These are phyloP conservation scores for Mollisiaceae sp. DNA, from an alignment of 2,329 filamentous ascomycete genomes.

Conservation along the genomic window DNA sequence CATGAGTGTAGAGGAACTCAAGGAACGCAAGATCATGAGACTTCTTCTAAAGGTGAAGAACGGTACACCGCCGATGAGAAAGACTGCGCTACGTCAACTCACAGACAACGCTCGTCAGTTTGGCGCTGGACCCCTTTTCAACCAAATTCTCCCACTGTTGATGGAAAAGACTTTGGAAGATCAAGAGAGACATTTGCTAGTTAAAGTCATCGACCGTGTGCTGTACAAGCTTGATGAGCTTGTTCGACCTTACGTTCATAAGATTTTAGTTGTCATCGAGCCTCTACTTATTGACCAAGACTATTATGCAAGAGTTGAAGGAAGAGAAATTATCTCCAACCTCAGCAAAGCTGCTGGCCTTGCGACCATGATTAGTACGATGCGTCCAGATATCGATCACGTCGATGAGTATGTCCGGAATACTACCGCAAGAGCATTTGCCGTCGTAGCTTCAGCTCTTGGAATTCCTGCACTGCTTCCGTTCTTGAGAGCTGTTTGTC, in stretches of 20 bases:
- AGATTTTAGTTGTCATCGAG: slow-evolving; percentile 98
- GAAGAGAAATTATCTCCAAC: slow-evolving; percentile 98
- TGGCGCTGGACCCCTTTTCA: slow-evolving; percentile 91
- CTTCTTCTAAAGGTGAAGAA: slow-evolving; percentile 98
- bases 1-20: slow-evolving; percentile 91
- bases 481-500: slow-evolving; percentile 93
- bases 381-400: slow-evolving; percentile 98
- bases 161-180: slow-evolving; percentile 99
- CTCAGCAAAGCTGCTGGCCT: slow-evolving; percentile 95
- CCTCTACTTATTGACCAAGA: slow-evolving; percentile 99
- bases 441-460: slow-evolving; percentile 93
- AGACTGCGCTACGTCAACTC: slow-evolving; percentile 94
- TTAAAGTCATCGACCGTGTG: slow-evolving; percentile 98
- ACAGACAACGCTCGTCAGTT: slow-evolving; percentile 98
- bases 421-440: slow-evolving; percentile 95
- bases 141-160: slow-evolving; percentile 92
- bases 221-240: slow-evolving; percentile 98
- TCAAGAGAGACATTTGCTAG: slow-evolving; percentile 94
- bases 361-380: slow-evolving; percentile 98
- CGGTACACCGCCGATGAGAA: slow-evolving; percentile 96
- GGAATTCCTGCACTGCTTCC: slow-evolving; percentile 94
- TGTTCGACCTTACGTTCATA: slow-evolving; percentile 95
- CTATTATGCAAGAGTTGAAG: slow-evolving; percentile 97
- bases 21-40: slow-evolving; percentile 98
- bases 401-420: slow-evolving; percentile 98